Evolutionary conservation across 83 land plant genomes (phyloP), one percentile per base, ranked within the genome.

Genomic region (Picea engelmannii): DNA sequence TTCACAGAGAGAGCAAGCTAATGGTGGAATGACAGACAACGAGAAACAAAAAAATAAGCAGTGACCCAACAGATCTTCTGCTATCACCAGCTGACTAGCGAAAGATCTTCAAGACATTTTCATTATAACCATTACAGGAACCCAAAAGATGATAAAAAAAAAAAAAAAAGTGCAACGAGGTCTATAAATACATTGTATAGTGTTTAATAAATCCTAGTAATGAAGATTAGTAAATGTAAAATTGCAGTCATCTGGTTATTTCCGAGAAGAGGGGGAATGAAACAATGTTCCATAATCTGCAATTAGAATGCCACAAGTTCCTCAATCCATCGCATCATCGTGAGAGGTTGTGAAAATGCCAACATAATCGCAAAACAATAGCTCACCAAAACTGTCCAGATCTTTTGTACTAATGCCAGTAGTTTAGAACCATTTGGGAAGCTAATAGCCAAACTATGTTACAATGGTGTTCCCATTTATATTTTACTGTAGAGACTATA

Each of bases 341-440:
- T 13, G 35, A 76, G 62, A 52, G 78, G 62, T 58, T 76, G 61
- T 24, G 78, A 76, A 55, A 76, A 58, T 76, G 61, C 78, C 61
- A 55, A 23, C 78, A 76, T 23, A 2, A 52, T 35, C 5, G 35
- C 62, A 76, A 52, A 76, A 52, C 78, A 76, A 60, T 27, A 55
- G 5, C 27, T 76, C 21, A 3, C 78, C 17, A 24, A 76, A 11
- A 76, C 31, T 75, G 78, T 75, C 55, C 13, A 59, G 31, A 75
- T 21, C 60, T 49, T 75, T 75, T 21, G 17, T 20, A 75, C 44
- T 49, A 24, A 74, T 31, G 35, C 35, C 35, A 31, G 35, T 31
- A 31, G 35, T 31, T 31, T 31, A 31, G 35, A 31, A 31, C 77
- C 44, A 74, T 74, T 59, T 74, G 49, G n/a, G 20, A 74, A 74